A percentile compares a stretch with the other conserved stretches of the same genome.
Evolutionary conservation across 345 rosid genomes (phyloP).

Genomic region (Ricinus communis): DNA sequence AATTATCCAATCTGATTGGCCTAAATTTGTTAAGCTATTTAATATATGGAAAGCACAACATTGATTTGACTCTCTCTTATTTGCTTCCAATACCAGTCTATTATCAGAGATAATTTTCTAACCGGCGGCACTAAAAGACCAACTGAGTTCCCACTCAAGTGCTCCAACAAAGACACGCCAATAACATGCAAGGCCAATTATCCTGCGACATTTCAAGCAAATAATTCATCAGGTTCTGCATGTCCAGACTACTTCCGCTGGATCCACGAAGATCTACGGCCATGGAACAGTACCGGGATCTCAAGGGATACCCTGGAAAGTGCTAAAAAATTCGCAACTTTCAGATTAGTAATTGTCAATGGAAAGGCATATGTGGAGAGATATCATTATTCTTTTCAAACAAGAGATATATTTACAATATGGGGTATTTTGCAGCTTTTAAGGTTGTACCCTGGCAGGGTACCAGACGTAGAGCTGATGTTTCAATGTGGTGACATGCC

Average conservation of each 20-base stretch:
- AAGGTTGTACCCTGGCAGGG: conserved; percentile 66
- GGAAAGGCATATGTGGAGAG: conserved; percentile 63
- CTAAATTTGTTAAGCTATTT: too few species aligned
- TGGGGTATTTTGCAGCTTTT: conserved; percentile 90
- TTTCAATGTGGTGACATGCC: conserved; percentile 89
- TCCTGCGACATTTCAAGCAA: conserved; percentile 18
- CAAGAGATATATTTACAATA: conserved; percentile 71
- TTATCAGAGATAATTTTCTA: conserved; percentile 20
- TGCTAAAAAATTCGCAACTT: conserved; percentile 55
- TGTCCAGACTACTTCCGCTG: conserved; percentile 92
- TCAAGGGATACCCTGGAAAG: conserved; percentile 59
- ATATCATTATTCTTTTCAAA: conserved; percentile 50
- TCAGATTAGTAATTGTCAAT: conserved; percentile 51
- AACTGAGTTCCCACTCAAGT: conserved; percentile 31
- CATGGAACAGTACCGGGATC: conserved; percentile 76
- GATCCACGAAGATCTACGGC: conserved; percentile 90
- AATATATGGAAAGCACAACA: too few species aligned
- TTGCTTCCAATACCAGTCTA: conserved; percentile 19
- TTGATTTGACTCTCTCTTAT: background rate
- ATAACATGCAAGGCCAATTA: conserved; percentile 35
- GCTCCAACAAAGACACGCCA: conserved; percentile 25
- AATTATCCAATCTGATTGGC: too few species aligned
- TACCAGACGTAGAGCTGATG: conserved; percentile 85
- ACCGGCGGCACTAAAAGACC: background rate
- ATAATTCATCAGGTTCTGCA: conserved; percentile 5